These are phyloP conservation scores for Chloranthus sessilifolius DNA, from an alignment of 164 flowering plant species.

Conservation along the genomic window DNA sequence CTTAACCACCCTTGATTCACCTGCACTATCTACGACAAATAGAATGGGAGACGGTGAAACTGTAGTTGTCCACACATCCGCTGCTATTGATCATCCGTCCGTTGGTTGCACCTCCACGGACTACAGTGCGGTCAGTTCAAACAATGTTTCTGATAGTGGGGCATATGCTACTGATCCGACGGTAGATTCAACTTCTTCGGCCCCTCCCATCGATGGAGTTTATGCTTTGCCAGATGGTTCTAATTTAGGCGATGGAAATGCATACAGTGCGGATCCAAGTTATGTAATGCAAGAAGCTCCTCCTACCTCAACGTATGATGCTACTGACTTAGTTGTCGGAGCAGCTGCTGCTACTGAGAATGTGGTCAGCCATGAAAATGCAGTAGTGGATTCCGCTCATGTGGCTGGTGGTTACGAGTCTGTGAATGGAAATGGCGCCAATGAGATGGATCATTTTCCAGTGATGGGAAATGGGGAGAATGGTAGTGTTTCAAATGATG, in stretches of 20 bases:
- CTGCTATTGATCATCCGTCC: slow-evolving; percentile 28
- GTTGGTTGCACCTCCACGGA: slow-evolving; percentile 25
- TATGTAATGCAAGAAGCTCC: slow-evolving; percentile 34
- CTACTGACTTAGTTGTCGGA: slow-evolving; percentile 13
- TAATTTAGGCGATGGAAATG: slow-evolving; percentile 21
- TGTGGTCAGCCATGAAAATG: slow-evolving; percentile 24
- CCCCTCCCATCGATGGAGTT: slow-evolving; percentile 9
- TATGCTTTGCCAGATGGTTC: slow-evolving; percentile 24
- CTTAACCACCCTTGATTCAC: no score
- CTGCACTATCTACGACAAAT: no score
- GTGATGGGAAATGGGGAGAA: slow-evolving; percentile 32
- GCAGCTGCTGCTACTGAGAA: slow-evolving; percentile 13
- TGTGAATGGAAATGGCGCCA: slow-evolving; percentile 38
- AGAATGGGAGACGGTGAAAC: slow-evolving; percentile 71
- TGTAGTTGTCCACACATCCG: slow-evolving; percentile 41
- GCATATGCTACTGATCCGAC: slow-evolving; percentile 14
- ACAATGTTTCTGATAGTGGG: slow-evolving; percentile 19
- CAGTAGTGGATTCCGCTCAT: slow-evolving; percentile 28
- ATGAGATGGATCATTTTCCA: slow-evolving; percentile 20
- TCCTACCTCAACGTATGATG: slow-evolving; percentile 15
- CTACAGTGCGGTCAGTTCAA: slow-evolving; percentile 18
- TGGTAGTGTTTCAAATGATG: slow-evolving; percentile 44
- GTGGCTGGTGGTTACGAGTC: slow-evolving; percentile 31
- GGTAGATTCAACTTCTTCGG: slow-evolving; percentile 1
- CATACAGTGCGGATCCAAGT: slow-evolving; percentile 20